A percentile compares a stretch with the other conserved stretches of the same genome.
phyloP scores from a whole-genome alignment of 495 filamentous ascomycete genomes.

The Chaetomidium leptoderma region DNA sequence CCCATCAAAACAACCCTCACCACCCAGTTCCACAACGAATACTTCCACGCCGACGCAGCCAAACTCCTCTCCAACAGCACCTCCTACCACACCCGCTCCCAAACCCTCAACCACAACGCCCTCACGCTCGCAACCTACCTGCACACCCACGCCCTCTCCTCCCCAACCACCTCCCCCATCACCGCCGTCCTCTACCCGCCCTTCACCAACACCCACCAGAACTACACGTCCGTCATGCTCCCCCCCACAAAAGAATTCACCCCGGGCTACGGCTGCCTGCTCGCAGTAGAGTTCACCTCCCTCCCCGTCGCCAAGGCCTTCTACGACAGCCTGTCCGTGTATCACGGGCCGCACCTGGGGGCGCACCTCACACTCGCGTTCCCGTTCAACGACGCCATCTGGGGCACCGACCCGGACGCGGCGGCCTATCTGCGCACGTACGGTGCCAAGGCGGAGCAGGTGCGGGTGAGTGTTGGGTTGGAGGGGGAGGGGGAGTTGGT shows the following conservation, averaged over 20 bases:
- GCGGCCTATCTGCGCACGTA: slow-evolving; percentile 27
- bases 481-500: slow-evolving; percentile 38
- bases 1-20: slow-evolving; percentile 29
- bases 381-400: slow-evolving; percentile 39
- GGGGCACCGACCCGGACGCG: slow-evolving; percentile 26
- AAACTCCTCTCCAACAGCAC: slow-evolving; percentile 41
- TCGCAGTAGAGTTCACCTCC: slow-evolving; percentile 41
- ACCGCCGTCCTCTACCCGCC: slow-evolving; percentile 41
- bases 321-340: slow-evolving; percentile 40
- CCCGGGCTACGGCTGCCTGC: slow-evolving; percentile 38
- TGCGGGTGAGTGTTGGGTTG: slow-evolving; percentile 41
- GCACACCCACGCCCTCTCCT: slow-evolving; percentile 21
- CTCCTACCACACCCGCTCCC: slow-evolving; percentile 38
- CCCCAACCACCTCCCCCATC: slow-evolving; percentile 30
- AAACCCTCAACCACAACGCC: slow-evolving; percentile 44
- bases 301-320: slow-evolving; percentile 34
- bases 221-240: slow-evolving; percentile 40
- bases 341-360: slow-evolving; percentile 46
- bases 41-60: slow-evolving; percentile 39
- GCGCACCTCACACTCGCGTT: slow-evolving; percentile 44
- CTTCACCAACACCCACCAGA: slow-evolving; percentile 23
- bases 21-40: slow-evolving; percentile 36
- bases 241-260: slow-evolving; percentile 30
- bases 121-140: slow-evolving; percentile 36
- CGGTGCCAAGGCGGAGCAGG: slow-evolving; percentile 30